A percentile compares a stretch with the other conserved stretches of the same genome.
Conservation (phyloP, 257 asterid species). For the Solanum verrucosum region DNA sequence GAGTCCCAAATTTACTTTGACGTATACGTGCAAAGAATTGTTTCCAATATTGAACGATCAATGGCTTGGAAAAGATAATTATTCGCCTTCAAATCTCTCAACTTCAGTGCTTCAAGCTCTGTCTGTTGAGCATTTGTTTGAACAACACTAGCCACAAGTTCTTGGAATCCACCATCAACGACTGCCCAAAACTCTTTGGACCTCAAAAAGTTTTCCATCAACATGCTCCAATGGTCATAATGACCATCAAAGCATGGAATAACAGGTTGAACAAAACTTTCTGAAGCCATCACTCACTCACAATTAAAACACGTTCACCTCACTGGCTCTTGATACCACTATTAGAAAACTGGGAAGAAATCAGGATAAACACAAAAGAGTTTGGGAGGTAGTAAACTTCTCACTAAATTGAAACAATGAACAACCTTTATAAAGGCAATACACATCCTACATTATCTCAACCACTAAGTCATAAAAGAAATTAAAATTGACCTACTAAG, state of each 20-base stretch:
- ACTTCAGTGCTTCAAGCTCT: neutral
- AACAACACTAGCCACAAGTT: neutral
- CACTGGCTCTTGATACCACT: neutral
- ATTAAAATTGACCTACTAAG: too few species aligned
- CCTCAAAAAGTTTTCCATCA: slow-evolving; percentile 3
- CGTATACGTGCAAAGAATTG: too few species aligned
- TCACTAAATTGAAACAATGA: too few species aligned
- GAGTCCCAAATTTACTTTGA: too few species aligned
- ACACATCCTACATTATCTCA: too few species aligned
- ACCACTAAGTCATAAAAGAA: too few species aligned
- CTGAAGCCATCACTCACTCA: neutral
- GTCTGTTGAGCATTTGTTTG: too few species aligned
- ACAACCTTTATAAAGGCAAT: too few species aligned
- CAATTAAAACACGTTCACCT: neutral
- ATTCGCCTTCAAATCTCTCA: slow-evolving; percentile 1
- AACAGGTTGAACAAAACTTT: neutral
- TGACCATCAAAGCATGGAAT: slow-evolving; percentile 2
- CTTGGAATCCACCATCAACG: neutral
- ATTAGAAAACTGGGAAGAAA: too few species aligned
- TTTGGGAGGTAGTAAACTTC: too few species aligned
- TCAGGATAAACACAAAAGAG: too few species aligned
- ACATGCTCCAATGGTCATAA: slow-evolving; percentile 6
- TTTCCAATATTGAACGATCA: too few species aligned
- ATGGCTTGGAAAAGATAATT: slow-evolving; percentile 1
- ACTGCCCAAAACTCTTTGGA: neutral